A percentile compares a stretch with the other conserved stretches of the same genome.
Conservation (phyloP, 768 basidiomycete genomes). For the Rhizopogon vulgaris region DNA sequence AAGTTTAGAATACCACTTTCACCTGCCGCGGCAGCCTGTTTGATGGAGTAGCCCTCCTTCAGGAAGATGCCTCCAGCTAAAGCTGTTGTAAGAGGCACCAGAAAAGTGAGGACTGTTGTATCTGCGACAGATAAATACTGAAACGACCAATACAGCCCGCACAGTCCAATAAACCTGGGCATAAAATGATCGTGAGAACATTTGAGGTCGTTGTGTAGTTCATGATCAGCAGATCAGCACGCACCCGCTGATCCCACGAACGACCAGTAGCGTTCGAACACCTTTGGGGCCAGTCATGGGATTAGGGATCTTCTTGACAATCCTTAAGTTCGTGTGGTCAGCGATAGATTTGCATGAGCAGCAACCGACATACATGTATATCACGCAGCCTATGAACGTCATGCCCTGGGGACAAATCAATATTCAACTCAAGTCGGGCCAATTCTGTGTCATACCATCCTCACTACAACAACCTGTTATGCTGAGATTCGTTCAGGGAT, state of each 20-base stretch:
- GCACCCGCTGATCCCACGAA: constrained; percentile 62
- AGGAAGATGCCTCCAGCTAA: constrained; percentile 57
- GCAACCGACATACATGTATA: constrained; percentile 38
- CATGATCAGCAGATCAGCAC: constrained; percentile 6
- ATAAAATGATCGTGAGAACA: not conserved
- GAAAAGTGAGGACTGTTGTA: constrained; percentile 69
- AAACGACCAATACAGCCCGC: constrained; percentile 64
- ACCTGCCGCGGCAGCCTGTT: constrained; percentile 53
- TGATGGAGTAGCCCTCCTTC: constrained; percentile 51
- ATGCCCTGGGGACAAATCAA: constrained; percentile 31
- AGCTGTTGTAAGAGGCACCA: constrained; percentile 61
- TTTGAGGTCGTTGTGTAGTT: not conserved
- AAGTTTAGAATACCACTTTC: constrained; percentile 3
- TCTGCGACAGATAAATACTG: constrained; percentile 75
- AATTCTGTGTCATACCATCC: constrained; percentile 43
- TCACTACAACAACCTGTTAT: constrained; percentile 43
- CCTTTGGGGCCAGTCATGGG: constrained; percentile 66
- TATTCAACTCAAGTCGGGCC: not conserved
- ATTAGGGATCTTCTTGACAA: constrained; percentile 40
- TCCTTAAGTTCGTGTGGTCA: constrained; percentile 22
- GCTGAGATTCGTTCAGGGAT: not conserved
- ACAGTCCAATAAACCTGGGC: constrained; percentile 68
- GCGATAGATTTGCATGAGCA: not conserved
- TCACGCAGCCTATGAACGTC: constrained; percentile 44
- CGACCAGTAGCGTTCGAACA: constrained; percentile 49